Evolutionary conservation across 192 early-diverging fungal genomes (phyloP).

Genomic region (Pilaira anomala): DNA sequence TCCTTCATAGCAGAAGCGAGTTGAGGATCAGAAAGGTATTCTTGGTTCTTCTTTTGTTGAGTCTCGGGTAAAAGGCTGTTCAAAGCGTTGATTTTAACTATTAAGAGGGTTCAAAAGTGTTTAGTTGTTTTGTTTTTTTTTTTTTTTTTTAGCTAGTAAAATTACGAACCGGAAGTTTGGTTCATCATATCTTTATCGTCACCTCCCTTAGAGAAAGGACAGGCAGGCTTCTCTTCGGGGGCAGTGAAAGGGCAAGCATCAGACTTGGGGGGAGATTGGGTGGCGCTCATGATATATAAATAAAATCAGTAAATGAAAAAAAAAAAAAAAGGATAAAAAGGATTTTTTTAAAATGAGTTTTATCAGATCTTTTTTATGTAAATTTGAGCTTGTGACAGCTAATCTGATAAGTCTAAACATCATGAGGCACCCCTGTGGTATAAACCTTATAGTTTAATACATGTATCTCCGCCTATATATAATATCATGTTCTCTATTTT

Average conservation of each 20-base stretch:
- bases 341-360: neutral
- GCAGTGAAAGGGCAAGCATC: conserved; percentile 1
- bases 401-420: conserved; percentile 16
- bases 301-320: conserved; percentile 11
- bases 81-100: conserved; percentile 5
- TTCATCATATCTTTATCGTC: conserved; percentile 16
- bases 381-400: conserved; percentile 3
- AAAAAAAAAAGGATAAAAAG: neutral
- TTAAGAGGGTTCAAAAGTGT: neutral
- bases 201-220: neutral
- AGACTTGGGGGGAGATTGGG: neutral
- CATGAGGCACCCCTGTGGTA: conserved; percentile 9
- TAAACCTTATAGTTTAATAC: neutral
- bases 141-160: neutral
- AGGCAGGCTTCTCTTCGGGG: neutral
- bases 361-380: conserved; percentile 15
- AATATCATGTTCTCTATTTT: neutral
- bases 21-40: conserved; percentile 28
- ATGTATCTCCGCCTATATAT: neutral
- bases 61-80: conserved; percentile 1
- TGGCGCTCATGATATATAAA: conserved; percentile 1
- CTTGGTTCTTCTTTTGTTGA: conserved; percentile 4
- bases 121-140: neutral
- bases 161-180: neutral
- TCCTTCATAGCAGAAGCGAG: conserved; percentile 50